Evolutionary conservation across 179 eudicot species (phyloP).

Genomic region (Spergularia azorica): DNA sequence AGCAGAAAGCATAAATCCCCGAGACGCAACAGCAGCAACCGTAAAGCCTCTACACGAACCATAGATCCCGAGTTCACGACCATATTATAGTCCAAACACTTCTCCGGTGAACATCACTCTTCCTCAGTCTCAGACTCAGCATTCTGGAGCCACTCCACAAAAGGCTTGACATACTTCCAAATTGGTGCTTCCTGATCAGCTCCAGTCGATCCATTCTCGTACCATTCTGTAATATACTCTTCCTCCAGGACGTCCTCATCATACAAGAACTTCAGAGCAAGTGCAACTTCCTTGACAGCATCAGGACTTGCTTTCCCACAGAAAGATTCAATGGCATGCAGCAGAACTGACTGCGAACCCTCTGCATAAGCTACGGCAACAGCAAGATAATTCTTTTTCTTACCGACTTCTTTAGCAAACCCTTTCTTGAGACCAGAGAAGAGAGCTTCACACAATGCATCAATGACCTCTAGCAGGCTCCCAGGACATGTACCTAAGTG

Average conservation of each 20-base stretch:
- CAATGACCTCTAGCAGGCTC: slow-evolving; percentile 45
- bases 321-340: slow-evolving; percentile 54
- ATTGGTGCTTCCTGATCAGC: slow-evolving; percentile 40
- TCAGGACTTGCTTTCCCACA: slow-evolving; percentile 49
- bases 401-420: slow-evolving; percentile 56
- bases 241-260: slow-evolving; percentile 71
- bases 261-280: slow-evolving; percentile 64
- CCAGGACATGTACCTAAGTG: slow-evolving; percentile 57
- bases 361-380: slow-evolving; percentile 54
- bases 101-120: slow-evolving; percentile 32
- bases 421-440: slow-evolving; percentile 60
- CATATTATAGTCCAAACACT: too few relatives aligned
- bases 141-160: slow-evolving; percentile 86
- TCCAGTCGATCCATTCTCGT: slow-evolving; percentile 50
- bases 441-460: slow-evolving; percentile 57
- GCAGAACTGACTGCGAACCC: slow-evolving; percentile 49
- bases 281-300: slow-evolving; percentile 66
- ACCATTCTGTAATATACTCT: slow-evolving; percentile 62
- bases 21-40: too few relatives aligned
- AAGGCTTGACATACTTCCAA: slow-evolving; percentile 75
- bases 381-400: slow-evolving; percentile 56
- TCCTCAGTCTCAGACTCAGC: slow-evolving; percentile 78
- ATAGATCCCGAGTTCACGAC: too few relatives aligned
- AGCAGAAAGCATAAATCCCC: too few relatives aligned
- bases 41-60: too few relatives aligned